Conservation (phyloP, 1,284 basidiomycete species). For the Rhodotorula mucilaginosa region DNA sequence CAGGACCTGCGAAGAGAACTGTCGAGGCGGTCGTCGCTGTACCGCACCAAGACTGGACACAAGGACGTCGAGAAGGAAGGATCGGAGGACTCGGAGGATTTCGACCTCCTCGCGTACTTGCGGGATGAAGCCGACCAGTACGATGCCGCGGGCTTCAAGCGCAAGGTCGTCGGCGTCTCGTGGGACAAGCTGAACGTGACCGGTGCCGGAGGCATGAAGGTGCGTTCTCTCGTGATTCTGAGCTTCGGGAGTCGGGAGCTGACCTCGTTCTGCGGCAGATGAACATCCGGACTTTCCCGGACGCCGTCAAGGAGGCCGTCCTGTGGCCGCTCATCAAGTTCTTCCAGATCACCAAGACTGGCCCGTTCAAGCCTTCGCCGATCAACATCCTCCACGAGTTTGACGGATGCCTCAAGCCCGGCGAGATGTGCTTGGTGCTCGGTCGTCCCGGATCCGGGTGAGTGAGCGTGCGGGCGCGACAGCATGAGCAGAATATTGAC, state of each 20-base stretch:
- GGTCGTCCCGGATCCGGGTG: constrained; percentile 52
- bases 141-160: constrained; percentile 69
- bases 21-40: constrained; percentile 24
- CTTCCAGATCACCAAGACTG: constrained; percentile 43
- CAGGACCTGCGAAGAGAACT: constrained; percentile 24
- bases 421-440: constrained; percentile 59
- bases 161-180: constrained; percentile 74
- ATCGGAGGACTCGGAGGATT: constrained; percentile 47
- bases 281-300: constrained; percentile 59
- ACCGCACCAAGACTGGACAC: constrained; percentile 37
- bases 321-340: constrained; percentile 55
- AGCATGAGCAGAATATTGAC: neutral
- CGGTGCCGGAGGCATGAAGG: constrained; percentile 48
- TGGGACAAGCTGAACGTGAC: constrained; percentile 58
- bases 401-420: constrained; percentile 70
- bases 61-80: constrained; percentile 38
- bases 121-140: constrained; percentile 59
- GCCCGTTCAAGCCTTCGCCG: constrained; percentile 41
- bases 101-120: constrained; percentile 74
- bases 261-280: constrained; percentile 52
- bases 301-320: constrained; percentile 62
- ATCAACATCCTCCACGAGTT: constrained; percentile 53
- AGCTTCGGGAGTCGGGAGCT: neutral
- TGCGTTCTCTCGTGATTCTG: neutral
- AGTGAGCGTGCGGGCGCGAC: neutral